phyloP scores from a whole-genome alignment of 306 rosid species.

The Trifolium repens region DNA sequence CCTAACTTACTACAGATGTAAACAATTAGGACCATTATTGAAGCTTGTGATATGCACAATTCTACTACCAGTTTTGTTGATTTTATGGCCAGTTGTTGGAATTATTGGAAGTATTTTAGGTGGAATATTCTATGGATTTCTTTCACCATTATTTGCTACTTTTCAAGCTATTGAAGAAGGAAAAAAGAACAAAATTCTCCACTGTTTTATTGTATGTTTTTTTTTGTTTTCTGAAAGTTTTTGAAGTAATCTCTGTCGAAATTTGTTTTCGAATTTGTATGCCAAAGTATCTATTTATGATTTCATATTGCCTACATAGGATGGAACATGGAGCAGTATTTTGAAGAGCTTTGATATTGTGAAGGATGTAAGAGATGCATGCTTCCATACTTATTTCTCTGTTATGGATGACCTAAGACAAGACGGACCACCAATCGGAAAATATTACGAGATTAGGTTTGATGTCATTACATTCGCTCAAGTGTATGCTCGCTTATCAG shows the following conservation, averaged over 20 bases:
- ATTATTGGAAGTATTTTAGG: constrained; percentile 77
- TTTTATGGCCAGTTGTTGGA: constrained; percentile 80
- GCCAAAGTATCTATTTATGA: not conserved
- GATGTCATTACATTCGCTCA: not conserved
- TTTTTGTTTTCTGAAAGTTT: constrained; percentile 33
- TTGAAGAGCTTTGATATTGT: constrained; percentile 60
- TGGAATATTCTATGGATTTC: constrained; percentile 82
- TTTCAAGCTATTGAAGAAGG: constrained; percentile 88
- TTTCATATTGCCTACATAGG: constrained; percentile 59
- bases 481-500: no score
- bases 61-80: constrained; percentile 69
- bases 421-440: constrained; percentile 56
- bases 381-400: constrained; percentile 70
- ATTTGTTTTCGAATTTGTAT: not conserved
- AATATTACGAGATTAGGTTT: constrained; percentile 83
- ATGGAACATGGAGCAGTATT: constrained; percentile 77
- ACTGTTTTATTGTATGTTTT: constrained; percentile 76
- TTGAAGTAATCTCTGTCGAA: not conserved
- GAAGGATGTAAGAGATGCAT: constrained; percentile 70
- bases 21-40: constrained; percentile 71
- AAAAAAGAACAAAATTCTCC: constrained; percentile 58
- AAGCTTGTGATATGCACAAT: constrained; percentile 67
- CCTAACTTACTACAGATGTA: constrained; percentile 57
- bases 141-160: constrained; percentile 79
- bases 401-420: constrained; percentile 67